Percentiles rank a stretch among this genome's conserved stretches.
Conservation (phyloP, 1,284 basidiomycete genomes). For the Fistulinella cinereoalba region DNA sequence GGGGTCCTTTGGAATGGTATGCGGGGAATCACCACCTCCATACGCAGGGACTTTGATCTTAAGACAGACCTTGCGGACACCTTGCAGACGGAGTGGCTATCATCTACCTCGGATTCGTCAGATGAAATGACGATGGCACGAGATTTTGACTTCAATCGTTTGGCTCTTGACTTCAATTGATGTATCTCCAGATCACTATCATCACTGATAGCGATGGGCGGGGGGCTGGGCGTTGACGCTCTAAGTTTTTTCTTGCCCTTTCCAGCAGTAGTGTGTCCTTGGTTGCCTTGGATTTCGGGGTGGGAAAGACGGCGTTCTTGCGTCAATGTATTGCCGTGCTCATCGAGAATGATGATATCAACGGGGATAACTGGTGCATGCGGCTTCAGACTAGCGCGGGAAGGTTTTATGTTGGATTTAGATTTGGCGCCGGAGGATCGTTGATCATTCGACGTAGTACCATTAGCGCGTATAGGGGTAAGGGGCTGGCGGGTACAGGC, state of each 20-base stretch:
- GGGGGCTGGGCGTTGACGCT: constrained; percentile 2
- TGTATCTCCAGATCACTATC: constrained; percentile 25
- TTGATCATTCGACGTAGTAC: constrained; percentile 6
- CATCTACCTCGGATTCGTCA: constrained; percentile 42
- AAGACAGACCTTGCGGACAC: constrained; percentile 12
- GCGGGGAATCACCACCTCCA: constrained; percentile 42
- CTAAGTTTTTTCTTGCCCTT: constrained; percentile 8
- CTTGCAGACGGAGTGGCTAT: constrained; percentile 1
- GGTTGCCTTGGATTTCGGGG: constrained; percentile 33
- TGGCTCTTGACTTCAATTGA: constrained; percentile 13
- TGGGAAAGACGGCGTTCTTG: constrained; percentile 52
- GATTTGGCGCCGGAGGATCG: constrained; percentile 13
- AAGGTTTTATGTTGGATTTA: constrained; percentile 31
- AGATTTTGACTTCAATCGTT: constrained; percentile 20
- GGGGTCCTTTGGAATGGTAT: constrained; percentile 7
- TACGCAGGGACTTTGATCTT: constrained; percentile 17
- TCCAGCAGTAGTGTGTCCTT: constrained; percentile 7
- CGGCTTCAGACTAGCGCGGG: constrained; percentile 36
- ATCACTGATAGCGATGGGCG: constrained; percentile 27
- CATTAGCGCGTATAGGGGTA: constrained; percentile 29
- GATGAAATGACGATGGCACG: constrained; percentile 37
- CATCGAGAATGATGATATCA: constrained; percentile 65
- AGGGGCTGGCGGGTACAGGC: constrained; percentile 27
- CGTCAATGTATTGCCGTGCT: constrained; percentile 51
- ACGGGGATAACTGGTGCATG: constrained; percentile 53